Evolutionary conservation across 1,284 basidiomycete species (phyloP).

Genomic region (Thelephora terrestris): DNA sequence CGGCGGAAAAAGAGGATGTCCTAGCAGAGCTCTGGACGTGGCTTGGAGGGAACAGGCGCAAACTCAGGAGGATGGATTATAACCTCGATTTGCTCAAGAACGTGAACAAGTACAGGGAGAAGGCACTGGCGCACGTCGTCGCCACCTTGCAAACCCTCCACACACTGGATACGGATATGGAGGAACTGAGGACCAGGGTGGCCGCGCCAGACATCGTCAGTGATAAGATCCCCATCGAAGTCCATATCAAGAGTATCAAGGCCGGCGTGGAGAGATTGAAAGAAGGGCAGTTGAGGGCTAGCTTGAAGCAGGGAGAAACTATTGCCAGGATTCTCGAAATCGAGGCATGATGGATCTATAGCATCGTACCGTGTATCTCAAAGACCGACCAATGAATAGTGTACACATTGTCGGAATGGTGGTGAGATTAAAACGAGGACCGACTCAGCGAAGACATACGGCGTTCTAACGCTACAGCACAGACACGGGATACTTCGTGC

Average conservation of each 20-base stretch:
- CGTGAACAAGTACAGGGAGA: slow-evolving; percentile 43
- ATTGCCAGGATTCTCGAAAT: slow-evolving; percentile 21
- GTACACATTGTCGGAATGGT: too few species aligned
- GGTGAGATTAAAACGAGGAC: too few species aligned
- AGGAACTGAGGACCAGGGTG: slow-evolving; percentile 58
- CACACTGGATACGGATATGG: slow-evolving; percentile 59
- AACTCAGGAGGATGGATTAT: slow-evolving; percentile 35
- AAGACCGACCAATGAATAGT: too few species aligned
- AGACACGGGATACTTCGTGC: too few species aligned
- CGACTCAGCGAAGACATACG: too few species aligned
- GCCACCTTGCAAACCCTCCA: slow-evolving; percentile 51
- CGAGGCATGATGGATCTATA: too few species aligned
- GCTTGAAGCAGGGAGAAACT: slow-evolving; percentile 23
- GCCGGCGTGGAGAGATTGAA: slow-evolving; percentile 52
- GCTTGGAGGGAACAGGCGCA: slow-evolving; percentile 46
- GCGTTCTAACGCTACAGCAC: too few species aligned
- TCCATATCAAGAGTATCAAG: slow-evolving; percentile 61
- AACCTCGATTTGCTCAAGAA: slow-evolving; percentile 43
- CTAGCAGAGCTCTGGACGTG: slow-evolving; percentile 58
- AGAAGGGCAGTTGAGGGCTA: slow-evolving; percentile 38
- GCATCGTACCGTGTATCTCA: too few species aligned
- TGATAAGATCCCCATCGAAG: slow-evolving; percentile 47
- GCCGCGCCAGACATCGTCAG: slow-evolving; percentile 51
- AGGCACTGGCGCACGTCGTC: slow-evolving; percentile 51
- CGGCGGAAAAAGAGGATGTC: slow-evolving; percentile 37